A percentile compares a stretch with the other conserved stretches of the same genome.
Evolutionary conservation across 306 rosid species (phyloP).

Genomic region (Alnus glutinosa): DNA sequence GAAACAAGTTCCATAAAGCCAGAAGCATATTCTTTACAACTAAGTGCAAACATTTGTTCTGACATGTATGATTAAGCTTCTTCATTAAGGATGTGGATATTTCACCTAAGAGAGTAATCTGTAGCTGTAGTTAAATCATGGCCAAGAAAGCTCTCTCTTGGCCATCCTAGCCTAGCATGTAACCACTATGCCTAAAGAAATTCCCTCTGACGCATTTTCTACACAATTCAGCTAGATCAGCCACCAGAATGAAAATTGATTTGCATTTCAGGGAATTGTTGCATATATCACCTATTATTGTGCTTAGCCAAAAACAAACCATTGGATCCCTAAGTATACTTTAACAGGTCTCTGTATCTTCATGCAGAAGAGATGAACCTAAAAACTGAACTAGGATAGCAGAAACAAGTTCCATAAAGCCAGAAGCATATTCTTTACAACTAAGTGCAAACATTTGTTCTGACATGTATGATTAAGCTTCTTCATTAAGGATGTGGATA

Average conservation of each 20-base stretch:
- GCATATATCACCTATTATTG: too few relatives aligned
- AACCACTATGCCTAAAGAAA: neutral
- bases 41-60: neutral
- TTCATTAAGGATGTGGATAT: neutral
- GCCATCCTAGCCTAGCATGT: neutral
- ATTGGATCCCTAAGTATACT: too few relatives aligned
- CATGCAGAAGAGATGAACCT: slow-evolving; percentile 14
- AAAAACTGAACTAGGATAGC: too few relatives aligned
- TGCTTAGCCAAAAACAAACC: too few relatives aligned
- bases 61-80: neutral
- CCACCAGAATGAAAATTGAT: neutral
- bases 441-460: neutral
- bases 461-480: neutral
- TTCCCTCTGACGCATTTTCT: neutral
- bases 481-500: neutral
- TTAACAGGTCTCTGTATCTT: neutral
- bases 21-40: neutral
- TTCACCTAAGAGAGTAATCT: neutral
- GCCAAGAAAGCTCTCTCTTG: neutral
- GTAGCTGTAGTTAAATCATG: neutral
- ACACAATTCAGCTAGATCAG: neutral
- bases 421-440: neutral
- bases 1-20: too few relatives aligned
- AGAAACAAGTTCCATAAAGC: too few relatives aligned
- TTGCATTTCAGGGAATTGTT: too few relatives aligned